phyloP scores from a whole-genome alignment of 176 grass and related monocot genomes.

The Melocanna baccifera region DNA sequence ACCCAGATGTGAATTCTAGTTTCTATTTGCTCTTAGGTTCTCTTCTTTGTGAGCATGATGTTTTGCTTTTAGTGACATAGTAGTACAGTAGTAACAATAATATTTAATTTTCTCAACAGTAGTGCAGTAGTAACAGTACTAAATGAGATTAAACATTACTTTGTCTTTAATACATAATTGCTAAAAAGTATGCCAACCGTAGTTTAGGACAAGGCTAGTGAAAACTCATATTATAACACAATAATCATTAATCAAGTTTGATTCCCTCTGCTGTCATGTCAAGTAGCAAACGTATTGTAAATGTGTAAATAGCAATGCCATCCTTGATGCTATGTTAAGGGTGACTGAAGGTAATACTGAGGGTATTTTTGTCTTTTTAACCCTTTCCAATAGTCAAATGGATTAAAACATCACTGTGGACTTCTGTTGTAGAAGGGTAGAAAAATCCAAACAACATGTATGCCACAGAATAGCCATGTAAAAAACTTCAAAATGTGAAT shows the following conservation, averaged over 20 bases:
- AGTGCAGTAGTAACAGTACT: background rate
- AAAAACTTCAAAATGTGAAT: constrained; percentile 4
- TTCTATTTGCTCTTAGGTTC: background rate
- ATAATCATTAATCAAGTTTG: background rate
- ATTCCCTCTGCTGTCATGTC: background rate
- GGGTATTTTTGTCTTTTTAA: background rate
- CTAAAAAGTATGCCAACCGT: background rate
- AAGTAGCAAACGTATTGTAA: background rate
- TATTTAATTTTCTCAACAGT: background rate
- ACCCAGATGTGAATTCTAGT: background rate
- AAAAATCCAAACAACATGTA: constrained; percentile 3
- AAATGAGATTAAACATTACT: background rate
- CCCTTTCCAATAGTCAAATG: background rate
- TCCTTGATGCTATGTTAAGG: background rate
- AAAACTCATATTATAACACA: background rate
- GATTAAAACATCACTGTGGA: background rate
- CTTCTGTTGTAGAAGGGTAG: background rate
- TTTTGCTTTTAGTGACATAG: constrained; percentile 8
- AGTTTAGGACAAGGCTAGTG: background rate
- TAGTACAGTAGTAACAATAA: background rate
- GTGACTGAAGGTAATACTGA: constrained; percentile 2
- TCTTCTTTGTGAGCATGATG: background rate
- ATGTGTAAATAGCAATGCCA: background rate
- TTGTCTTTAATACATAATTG: background rate
- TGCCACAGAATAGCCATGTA: background rate